Conservation (phyloP, 2,329 filamentous ascomycete genomes). For the Dactylellina cionopaga region DNA sequence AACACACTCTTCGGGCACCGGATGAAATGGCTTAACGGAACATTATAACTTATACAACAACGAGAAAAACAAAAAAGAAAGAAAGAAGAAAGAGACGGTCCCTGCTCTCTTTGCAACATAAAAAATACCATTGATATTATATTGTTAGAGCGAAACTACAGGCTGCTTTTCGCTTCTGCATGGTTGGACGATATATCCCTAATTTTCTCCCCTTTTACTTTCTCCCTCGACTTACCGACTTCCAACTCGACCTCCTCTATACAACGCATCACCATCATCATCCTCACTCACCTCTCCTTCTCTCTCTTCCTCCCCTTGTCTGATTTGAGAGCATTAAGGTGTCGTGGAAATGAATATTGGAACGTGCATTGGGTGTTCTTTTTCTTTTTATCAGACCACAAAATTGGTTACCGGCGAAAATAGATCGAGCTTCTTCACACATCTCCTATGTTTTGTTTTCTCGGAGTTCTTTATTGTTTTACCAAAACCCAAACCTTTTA, state of each 20-base stretch:
- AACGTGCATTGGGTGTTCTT: constrained; percentile 26
- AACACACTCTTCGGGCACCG: constrained; percentile 41
- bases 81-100: no score
- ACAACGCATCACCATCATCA: constrained; percentile 53
- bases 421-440: constrained; percentile 41
- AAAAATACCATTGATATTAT: constrained; percentile 24
- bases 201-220: constrained; percentile 49
- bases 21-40: constrained; percentile 53
- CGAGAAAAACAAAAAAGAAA: constrained; percentile 10
- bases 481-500: neutral
- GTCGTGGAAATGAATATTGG: constrained; percentile 30
- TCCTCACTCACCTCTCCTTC: constrained; percentile 40
- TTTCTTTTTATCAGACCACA: constrained; percentile 7
- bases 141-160: neutral
- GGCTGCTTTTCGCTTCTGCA: constrained; percentile 31
- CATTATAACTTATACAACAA: constrained; percentile 36
- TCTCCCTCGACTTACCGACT: constrained; percentile 53
- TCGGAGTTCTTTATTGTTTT: constrained; percentile 36
- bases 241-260: constrained; percentile 54
- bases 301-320: constrained; percentile 17
- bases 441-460: constrained; percentile 43
- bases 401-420: constrained; percentile 42
- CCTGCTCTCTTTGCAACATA: constrained; percentile 15
- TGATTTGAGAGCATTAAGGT: constrained; percentile 33
- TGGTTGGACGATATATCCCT: constrained; percentile 50